Percentiles rank a stretch among this genome's conserved stretches.
Conservation (phyloP, 2,329 filamentous ascomycete genomes). For the Phyllachora maydis region DNA sequence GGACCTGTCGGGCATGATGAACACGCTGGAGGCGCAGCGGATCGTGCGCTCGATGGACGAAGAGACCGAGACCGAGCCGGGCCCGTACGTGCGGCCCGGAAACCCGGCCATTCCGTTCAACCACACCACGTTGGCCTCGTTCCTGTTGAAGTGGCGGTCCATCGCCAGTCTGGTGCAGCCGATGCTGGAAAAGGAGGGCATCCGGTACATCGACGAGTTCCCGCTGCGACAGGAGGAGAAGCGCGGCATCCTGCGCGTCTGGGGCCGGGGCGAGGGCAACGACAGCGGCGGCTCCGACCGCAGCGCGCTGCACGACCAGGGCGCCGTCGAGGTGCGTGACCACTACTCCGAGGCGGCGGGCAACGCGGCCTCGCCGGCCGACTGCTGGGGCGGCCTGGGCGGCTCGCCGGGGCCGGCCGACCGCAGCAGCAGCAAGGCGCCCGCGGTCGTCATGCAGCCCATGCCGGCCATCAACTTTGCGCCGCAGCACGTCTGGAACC, state of each 20-base stretch:
- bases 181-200: conserved; percentile 23
- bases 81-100: conserved; percentile 30
- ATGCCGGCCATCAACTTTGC: conserved; percentile 34
- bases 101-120: conserved; percentile 59
- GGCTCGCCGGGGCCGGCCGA: conserved; percentile 19
- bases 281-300: conserved; percentile 30
- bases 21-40: conserved; percentile 9
- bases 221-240: conserved; percentile 57
- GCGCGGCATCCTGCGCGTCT: conserved; percentile 53
- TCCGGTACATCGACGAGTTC: conserved; percentile 44
- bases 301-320: conserved; percentile 15
- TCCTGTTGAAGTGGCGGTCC: conserved; percentile 52
- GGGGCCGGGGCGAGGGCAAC: conserved; percentile 58
- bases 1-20: conserved; percentile 4
- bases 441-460: conserved; percentile 14
- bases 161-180: conserved; percentile 42
- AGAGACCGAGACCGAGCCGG: conserved; percentile 27
- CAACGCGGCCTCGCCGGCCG: conserved; percentile 30
- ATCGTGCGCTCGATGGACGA: conserved; percentile 20
- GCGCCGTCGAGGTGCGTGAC: conserved; percentile 14
- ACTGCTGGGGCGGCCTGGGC: conserved; percentile 38
- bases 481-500: conserved; percentile 24
- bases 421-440: too few relatives aligned
- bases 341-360: conserved; percentile 18
- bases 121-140: conserved; percentile 77